phyloP scores from a whole-genome alignment of 805 yeast species.

The Cyberlindnera mycetangii region DNA sequence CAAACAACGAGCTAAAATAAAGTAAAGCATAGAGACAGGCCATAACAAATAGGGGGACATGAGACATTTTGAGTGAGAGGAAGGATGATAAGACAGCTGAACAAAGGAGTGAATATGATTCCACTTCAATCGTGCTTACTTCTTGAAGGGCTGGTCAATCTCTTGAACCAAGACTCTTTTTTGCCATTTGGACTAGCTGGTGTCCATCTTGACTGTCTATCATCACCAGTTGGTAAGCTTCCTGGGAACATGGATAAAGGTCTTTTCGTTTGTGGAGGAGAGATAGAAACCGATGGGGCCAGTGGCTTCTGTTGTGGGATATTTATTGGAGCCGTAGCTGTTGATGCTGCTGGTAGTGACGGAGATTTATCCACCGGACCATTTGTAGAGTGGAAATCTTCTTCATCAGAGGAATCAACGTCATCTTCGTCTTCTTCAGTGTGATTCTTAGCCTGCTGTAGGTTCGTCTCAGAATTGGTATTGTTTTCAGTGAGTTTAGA shows the following conservation, averaged over 20 bases:
- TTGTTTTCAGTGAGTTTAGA: slow-evolving; percentile 3
- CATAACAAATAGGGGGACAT: not conserved
- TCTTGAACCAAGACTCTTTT: slow-evolving; percentile 41
- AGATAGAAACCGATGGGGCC: slow-evolving; percentile 1
- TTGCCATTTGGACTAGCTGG: slow-evolving; percentile 11
- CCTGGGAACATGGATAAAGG: slow-evolving; percentile 27
- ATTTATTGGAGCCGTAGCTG: slow-evolving; percentile 11
- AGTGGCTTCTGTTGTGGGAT: slow-evolving; percentile 6
- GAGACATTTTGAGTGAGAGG: not conserved
- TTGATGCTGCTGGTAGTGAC: not conserved
- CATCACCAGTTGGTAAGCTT: slow-evolving; percentile 20
- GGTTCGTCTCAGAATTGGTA: slow-evolving; percentile 10
- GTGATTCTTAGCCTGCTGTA: slow-evolving; percentile 8
- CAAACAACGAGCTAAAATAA: not conserved
- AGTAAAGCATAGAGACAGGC: not conserved
- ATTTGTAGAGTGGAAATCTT: slow-evolving; percentile 2
- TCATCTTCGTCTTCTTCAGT: slow-evolving; percentile 15
- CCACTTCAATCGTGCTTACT: slow-evolving; percentile 2
- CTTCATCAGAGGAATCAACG: slow-evolving; percentile 9
- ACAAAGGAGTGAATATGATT: not conserved
- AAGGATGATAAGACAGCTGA: not conserved
- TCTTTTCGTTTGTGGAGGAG: slow-evolving; percentile 10
- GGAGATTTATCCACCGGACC: not conserved
- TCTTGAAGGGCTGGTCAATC: slow-evolving; percentile 39
- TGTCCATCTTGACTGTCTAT: slow-evolving; percentile 32